These are phyloP conservation scores for Boeremia lycopersici DNA, from an alignment of 2,329 filamentous ascomycete species.

Conservation along the genomic window DNA sequence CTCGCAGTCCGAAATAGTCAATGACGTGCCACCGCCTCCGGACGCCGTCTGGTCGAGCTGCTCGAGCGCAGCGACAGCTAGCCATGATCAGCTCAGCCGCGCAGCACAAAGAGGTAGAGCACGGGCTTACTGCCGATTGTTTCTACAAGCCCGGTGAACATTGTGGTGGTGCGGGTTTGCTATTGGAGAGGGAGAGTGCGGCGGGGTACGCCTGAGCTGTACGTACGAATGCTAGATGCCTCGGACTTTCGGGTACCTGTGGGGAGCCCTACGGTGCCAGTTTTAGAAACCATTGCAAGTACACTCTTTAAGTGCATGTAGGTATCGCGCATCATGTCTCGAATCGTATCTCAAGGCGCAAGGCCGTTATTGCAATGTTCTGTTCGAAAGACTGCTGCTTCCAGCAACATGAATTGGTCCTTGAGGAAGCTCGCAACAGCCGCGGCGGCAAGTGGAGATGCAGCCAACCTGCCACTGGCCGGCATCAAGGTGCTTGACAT, in stretches of 20 bases:
- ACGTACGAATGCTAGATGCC: conserved; percentile 13
- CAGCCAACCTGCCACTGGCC: conserved; percentile 70
- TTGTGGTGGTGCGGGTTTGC: conserved; percentile 50
- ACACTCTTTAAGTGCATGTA: conserved; percentile 6
- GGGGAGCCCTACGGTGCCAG: conserved; percentile 9
- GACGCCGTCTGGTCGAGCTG: conserved; percentile 73
- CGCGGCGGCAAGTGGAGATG: conserved; percentile 43
- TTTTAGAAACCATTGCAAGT: conserved; percentile 4
- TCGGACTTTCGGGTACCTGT: conserved; percentile 27
- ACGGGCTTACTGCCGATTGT: conserved; percentile 77
- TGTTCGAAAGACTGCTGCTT: neutral
- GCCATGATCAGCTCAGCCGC: conserved; percentile 38
- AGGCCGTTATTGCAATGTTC: conserved; percentile 17
- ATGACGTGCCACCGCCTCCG: conserved; percentile 80
- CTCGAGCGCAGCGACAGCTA: conserved; percentile 84
- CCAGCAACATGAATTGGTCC: conserved; percentile 12
- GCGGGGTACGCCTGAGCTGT: conserved; percentile 29
- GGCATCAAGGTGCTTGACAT: conserved; percentile 93
- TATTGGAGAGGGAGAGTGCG: conserved; percentile 19
- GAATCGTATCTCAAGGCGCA: conserved; percentile 21
- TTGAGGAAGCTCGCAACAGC: conserved; percentile 52
- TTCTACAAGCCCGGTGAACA: conserved; percentile 80
- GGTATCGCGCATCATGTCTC: conserved; percentile 20
- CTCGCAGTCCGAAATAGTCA: conserved; percentile 79
- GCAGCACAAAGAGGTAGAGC: conserved; percentile 1